Base-by-base conservation (phyloP, 1,284 basidiomycete species). In the Pascua sp. region DNA sequence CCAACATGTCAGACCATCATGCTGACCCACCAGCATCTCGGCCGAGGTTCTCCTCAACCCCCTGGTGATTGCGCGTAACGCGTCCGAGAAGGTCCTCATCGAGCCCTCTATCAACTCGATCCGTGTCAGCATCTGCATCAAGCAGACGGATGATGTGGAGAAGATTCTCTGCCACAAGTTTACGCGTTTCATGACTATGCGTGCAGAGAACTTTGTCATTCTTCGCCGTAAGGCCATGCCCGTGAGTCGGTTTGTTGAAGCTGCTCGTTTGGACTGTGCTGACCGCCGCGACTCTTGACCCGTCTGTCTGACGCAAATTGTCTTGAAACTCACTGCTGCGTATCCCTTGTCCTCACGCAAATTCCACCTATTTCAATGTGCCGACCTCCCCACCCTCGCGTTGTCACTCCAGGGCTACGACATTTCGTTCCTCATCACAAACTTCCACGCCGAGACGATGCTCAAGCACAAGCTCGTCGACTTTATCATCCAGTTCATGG, bases 401-500 rank as follows among this genome's bases (percentile, higher is more conserved):
- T 32, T 32, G 3, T 32, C 4, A 4, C 7, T 32, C 47, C 66
- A 95, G 90, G 92, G 94, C 57, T 98, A 96, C 69, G 96, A 98
- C 69, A 98, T 99, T 66, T 95, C 91, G 8, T 99, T 99, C 83
- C 81, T 99, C 63, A 96, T 99, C 75, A 98, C 96, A 57, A 98
- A 98, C 78, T 87, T 87, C 62, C 93, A 98, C 76, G 86, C 92
- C 24, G 95, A 98, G 75, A 90, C 90, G 3, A 96, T 99, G 93
- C 82, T 98, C 67, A 98, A 98, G 80, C 94, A 98, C 79, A 98
- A 98, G 81, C 88, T 99, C 55, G 96, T 99, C 46, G 96, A 99
- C 79, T 99, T 99, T 79, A 96, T 99, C 78, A 97, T 98, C 66
- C 91, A 98, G 88, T 97, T 98, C 75, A 98, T 98, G 94, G 93